Evolutionary conservation across 2,329 filamentous ascomycete genomes (phyloP), one percentile per base, ranked within the genome.

Genomic region (Botryotinia calthae): DNA sequence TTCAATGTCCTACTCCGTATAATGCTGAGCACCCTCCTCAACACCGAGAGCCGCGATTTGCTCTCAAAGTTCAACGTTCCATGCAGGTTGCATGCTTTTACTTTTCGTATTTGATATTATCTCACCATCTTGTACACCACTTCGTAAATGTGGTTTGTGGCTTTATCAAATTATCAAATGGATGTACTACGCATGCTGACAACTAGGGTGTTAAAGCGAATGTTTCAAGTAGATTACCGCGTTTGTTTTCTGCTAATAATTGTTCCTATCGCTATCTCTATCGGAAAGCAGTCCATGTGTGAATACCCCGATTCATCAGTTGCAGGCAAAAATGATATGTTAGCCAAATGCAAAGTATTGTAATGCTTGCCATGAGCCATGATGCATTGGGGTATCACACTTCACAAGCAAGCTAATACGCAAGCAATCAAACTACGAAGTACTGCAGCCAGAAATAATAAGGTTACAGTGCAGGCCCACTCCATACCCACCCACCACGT

Each of bases 391-490:
- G 48, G 64, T 67, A 42, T 54, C 48, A 54, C 48, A 54, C 48
- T 54, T 54, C 25, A 54, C 48, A 67, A 54, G 22, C 46, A 37
- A n/a, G 46, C 42, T 46, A 48, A 51, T 44, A 65, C 44, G 14
- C 64, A 54, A 67, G 46, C 48, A 56, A 40, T 67, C 64, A 54
- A 42, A 42, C 48, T 42, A 56, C 64, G 42, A 42, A 42, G 34
- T 42, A 56, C 48, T 51, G 68, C 68, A 70, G 59, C 31, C 56
- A 44, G n/a, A 63, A 18, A 28, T 70, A 48, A 22, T 46, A 64
- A 40, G 46, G 68, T 70, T 70, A 40, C 68, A 70, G 44, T 70
- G 68, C 58, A 64, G 42, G 42, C 22, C 28, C 46, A 54, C 34
- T 48, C 48, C 34, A 25, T 67, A 54, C 40, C 48, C 48, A 67